phyloP scores from a whole-genome alignment of 192 early-diverging fungal species.

The Pecoramyces ruminantium region DNA sequence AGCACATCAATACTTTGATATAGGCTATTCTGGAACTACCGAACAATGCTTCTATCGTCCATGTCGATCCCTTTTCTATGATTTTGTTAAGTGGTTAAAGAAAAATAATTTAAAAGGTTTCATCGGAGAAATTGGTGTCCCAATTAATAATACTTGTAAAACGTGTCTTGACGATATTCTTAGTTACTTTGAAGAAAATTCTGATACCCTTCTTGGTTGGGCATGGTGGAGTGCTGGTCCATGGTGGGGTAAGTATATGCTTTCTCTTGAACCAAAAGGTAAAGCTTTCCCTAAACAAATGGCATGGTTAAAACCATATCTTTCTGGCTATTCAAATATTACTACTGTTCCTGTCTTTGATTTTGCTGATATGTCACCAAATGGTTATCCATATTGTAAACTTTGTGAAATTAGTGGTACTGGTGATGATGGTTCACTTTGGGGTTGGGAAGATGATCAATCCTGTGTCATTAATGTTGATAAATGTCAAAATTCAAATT shows the following conservation, averaged over 20 bases:
- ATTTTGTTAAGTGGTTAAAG: constrained; percentile 7
- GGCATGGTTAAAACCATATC: neutral
- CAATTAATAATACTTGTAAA: constrained; percentile 2
- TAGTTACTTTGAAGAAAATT: constrained; percentile 1
- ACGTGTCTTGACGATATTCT: neutral
- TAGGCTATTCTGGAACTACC: neutral
- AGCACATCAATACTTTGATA: constrained; percentile 15
- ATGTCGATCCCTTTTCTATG: neutral
- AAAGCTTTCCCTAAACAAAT: neutral
- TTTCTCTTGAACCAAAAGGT: neutral
- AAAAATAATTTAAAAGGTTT: constrained; percentile 7
- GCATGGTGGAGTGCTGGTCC: constrained; percentile 10
- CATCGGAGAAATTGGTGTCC: constrained; percentile 8
- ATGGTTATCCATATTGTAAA: neutral
- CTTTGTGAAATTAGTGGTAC: neutral
- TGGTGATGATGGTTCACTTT: neutral
- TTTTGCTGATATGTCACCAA: neutral
- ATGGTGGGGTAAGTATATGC: constrained; percentile 3
- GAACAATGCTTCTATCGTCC: constrained; percentile 3
- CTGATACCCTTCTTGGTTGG: constrained; percentile 1
- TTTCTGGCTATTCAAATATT: neutral
- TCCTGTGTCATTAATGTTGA: neutral
- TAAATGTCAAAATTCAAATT: neutral
- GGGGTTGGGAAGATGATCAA: neutral
- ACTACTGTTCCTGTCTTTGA: neutral